These are phyloP conservation scores for Citeromyces hawaiiensis DNA, from an alignment of 1,139 yeast genomes.

Conservation along the genomic window DNA sequence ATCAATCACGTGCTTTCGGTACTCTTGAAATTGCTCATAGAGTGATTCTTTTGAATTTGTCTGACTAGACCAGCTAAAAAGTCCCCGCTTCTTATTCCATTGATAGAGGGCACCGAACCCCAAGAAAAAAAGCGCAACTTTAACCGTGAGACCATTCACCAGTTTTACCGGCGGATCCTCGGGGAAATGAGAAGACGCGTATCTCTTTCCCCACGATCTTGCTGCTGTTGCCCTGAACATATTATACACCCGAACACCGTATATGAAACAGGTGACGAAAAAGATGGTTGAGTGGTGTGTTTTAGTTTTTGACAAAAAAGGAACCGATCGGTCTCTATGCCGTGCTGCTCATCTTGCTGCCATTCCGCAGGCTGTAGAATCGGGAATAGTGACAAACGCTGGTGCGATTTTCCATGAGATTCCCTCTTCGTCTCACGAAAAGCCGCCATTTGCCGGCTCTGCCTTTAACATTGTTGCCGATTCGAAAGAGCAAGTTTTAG, in stretches of 20 bases:
- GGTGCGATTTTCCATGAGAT: slow-evolving; percentile 49
- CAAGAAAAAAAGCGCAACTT: slow-evolving; percentile 8
- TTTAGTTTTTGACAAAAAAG: slow-evolving; percentile 59
- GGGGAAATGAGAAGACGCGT: neutral
- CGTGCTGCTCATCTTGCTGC: slow-evolving; percentile 48
- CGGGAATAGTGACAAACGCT: slow-evolving; percentile 47
- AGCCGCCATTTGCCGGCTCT: slow-evolving; percentile 54
- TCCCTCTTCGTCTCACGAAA: neutral
- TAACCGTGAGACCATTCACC: slow-evolving; percentile 12
- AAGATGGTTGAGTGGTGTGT: slow-evolving; percentile 51
- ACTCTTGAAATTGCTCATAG: slow-evolving; percentile 10
- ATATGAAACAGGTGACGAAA: no score
- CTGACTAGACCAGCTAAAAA: slow-evolving; percentile 13
- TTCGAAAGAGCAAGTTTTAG: no score
- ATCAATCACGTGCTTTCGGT: slow-evolving; percentile 13
- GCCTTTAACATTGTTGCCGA: slow-evolving; percentile 50
- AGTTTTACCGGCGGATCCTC: slow-evolving; percentile 14
- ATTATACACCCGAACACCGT: no score
- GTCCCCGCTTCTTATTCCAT: slow-evolving; percentile 11
- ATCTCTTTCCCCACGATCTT: neutral
- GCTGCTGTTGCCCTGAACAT: no score
- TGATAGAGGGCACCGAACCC: slow-evolving; percentile 9
- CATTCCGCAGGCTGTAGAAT: slow-evolving; percentile 33
- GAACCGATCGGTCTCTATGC: slow-evolving; percentile 33
- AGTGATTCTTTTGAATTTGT: slow-evolving; percentile 9